phyloP scores from a whole-genome alignment of 1,284 basidiomycete species.

The Cutaneotrichosporon spelunceum region DNA sequence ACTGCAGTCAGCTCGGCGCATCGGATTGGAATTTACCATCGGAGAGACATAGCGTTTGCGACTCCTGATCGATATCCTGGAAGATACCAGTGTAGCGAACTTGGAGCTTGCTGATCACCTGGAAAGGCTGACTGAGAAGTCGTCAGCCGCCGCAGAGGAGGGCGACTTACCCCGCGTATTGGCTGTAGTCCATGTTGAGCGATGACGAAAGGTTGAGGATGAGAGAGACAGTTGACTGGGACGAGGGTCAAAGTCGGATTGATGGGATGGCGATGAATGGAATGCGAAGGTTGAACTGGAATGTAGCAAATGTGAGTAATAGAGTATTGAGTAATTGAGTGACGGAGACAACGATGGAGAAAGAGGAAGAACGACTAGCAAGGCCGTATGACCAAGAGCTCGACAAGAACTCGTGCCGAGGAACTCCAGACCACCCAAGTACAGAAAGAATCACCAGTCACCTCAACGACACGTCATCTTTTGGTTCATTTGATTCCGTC shows the following conservation, averaged over 20 bases:
- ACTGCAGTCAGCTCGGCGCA: constrained; percentile 26
- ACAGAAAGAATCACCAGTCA: no score
- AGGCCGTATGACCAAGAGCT: no score
- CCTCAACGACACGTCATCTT: background rate
- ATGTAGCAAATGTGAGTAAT: no score
- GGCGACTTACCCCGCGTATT: constrained; percentile 36
- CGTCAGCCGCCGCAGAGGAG: background rate
- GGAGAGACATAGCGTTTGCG: constrained; percentile 46
- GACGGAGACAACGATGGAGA: no score
- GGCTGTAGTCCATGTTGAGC: constrained; percentile 40
- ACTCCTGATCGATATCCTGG: constrained; percentile 47
- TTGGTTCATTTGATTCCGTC: background rate
- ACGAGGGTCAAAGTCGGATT: background rate
- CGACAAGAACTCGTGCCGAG: no score
- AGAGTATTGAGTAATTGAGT: no score
- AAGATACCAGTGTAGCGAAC: constrained; percentile 49
- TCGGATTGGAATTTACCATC: constrained; percentile 31
- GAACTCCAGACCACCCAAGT: no score
- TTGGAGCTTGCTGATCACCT: constrained; percentile 48
- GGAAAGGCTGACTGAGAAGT: constrained; percentile 44
- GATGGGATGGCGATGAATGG: background rate
- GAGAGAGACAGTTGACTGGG: background rate
- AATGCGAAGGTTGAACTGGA: no score
- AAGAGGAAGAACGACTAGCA: no score
- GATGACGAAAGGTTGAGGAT: constrained; percentile 1